Conservation (phyloP, 768 basidiomycete species). For the Mycena alexandri region DNA sequence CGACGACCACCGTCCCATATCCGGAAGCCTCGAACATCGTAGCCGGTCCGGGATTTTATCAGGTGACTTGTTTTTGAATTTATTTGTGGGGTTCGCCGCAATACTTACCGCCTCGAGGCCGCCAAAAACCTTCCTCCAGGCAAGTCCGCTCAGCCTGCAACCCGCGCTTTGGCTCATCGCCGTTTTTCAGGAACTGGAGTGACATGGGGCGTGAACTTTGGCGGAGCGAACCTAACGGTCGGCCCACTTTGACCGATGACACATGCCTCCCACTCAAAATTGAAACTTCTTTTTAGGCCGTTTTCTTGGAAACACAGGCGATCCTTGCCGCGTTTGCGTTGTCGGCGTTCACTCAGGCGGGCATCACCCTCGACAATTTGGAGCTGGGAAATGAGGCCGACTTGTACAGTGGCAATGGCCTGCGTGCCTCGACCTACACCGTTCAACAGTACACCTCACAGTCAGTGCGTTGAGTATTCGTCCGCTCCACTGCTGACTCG, state of each 20-base stretch:
- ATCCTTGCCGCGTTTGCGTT: constrained; percentile 63
- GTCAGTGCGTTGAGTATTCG: constrained; percentile 51
- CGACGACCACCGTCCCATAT: constrained; percentile 66
- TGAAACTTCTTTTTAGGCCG: constrained; percentile 42
- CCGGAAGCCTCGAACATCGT: constrained; percentile 73
- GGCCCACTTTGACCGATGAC: constrained; percentile 15
- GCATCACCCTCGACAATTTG: constrained; percentile 65
- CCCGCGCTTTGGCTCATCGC: constrained; percentile 11
- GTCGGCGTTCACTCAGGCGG: constrained; percentile 50
- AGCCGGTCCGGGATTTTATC: constrained; percentile 70
- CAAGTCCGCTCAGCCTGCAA: constrained; percentile 36
- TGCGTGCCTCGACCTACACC: constrained; percentile 55
- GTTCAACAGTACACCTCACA: constrained; percentile 61
- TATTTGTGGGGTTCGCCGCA: constrained; percentile 1
- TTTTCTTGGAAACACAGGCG: constrained; percentile 60
- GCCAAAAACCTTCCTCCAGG: constrained; percentile 65
- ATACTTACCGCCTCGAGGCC: constrained; percentile 42
- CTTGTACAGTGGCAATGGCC: constrained; percentile 62
- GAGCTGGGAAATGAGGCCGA: constrained; percentile 76
- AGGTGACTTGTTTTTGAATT: constrained; percentile 9
- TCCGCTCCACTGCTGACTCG: constrained; percentile 13
- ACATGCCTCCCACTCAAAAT: constrained; percentile 18
- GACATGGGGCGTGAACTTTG: constrained; percentile 80
- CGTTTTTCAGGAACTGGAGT: constrained; percentile 65
- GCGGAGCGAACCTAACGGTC: constrained; percentile 60